Evolutionary conservation across 2,329 filamentous ascomycete species (phyloP).

Genomic region (Penicillium rolfsii): DNA sequence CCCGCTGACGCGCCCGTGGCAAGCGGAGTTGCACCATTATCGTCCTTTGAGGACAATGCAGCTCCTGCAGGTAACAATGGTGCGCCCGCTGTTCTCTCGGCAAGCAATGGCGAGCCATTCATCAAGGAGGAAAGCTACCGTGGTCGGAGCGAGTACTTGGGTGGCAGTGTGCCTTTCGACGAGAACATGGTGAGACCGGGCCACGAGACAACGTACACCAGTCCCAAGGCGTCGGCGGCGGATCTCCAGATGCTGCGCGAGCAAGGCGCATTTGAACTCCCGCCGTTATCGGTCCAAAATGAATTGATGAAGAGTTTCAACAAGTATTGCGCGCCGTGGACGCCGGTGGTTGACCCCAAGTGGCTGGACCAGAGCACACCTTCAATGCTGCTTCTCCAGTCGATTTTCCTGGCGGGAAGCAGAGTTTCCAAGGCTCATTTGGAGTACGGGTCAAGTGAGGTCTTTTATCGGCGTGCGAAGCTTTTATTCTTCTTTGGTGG

Average conservation of each 20-base stretch:
- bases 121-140: slow-evolving; percentile 35
- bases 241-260: slow-evolving; percentile 32
- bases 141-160: slow-evolving; percentile 32
- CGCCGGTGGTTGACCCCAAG: slow-evolving; percentile 46
- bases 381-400: slow-evolving; percentile 36
- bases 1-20: slow-evolving; percentile 19
- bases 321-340: slow-evolving; percentile 48
- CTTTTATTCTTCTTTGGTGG: slow-evolving; percentile 40
- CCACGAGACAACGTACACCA: slow-evolving; percentile 29
- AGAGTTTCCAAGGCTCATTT: slow-evolving; percentile 40
- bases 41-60: slow-evolving; percentile 12
- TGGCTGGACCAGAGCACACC: slow-evolving; percentile 42
- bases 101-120: slow-evolving; percentile 23
- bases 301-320: slow-evolving; percentile 47
- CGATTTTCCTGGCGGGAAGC: slow-evolving; percentile 48
- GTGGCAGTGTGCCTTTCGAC: slow-evolving; percentile 33
- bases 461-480: slow-evolving; percentile 39
- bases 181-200: slow-evolving; percentile 36
- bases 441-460: slow-evolving; percentile 36
- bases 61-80: neutral
- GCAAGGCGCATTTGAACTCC: slow-evolving; percentile 31
- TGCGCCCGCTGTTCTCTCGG: neutral
- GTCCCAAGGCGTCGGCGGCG: slow-evolving; percentile 23
- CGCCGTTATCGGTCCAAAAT: slow-evolving; percentile 35
- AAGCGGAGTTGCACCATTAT: slow-evolving; percentile 8